phyloP scores from a whole-genome alignment of 2,329 filamentous ascomycete species.

The Cladosporium velox region DNA sequence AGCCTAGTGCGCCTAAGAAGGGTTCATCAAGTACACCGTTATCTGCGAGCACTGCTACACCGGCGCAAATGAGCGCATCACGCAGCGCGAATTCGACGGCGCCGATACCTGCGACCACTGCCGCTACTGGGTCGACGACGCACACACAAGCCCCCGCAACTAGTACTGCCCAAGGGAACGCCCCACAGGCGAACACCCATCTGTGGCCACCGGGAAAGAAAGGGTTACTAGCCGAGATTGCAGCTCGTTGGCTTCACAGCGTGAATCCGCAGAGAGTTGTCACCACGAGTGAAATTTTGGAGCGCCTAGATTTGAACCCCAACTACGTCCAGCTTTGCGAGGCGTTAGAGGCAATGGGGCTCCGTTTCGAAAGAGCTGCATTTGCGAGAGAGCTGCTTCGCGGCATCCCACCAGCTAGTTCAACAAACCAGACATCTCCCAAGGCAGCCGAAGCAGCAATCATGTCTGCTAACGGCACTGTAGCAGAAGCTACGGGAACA shows the following conservation, averaged over 20 bases:
- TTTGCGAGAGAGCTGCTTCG: constrained; percentile 56
- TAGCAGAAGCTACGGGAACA: constrained; percentile 23
- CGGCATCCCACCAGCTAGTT: constrained; percentile 47
- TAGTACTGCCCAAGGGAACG: background rate
- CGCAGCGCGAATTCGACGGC: background rate
- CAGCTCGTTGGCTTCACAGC: constrained; percentile 53
- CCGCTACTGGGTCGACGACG: background rate
- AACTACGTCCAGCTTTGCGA: constrained; percentile 59
- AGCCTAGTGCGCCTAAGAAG: background rate
- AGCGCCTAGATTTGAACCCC: constrained; percentile 55
- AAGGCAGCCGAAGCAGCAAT: constrained; percentile 5
- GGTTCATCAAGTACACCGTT: constrained; percentile 6
- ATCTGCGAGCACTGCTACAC: background rate
- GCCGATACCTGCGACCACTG: background rate
- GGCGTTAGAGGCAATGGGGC: constrained; percentile 51
- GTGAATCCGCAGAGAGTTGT: constrained; percentile 45
- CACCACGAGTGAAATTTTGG: constrained; percentile 44
- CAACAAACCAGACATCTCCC: constrained; percentile 17
- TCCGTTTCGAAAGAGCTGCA: constrained; percentile 53
- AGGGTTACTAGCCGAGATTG: constrained; percentile 52
- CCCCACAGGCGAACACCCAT: constrained; percentile 31
- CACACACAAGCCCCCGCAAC: background rate
- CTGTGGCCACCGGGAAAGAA: constrained; percentile 57
- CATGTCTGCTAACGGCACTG: constrained; percentile 23
- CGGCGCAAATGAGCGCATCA: background rate